Evolutionary conservation across 495 filamentous ascomycete species (phyloP).

Genomic region (Penicillium cataractarum): DNA sequence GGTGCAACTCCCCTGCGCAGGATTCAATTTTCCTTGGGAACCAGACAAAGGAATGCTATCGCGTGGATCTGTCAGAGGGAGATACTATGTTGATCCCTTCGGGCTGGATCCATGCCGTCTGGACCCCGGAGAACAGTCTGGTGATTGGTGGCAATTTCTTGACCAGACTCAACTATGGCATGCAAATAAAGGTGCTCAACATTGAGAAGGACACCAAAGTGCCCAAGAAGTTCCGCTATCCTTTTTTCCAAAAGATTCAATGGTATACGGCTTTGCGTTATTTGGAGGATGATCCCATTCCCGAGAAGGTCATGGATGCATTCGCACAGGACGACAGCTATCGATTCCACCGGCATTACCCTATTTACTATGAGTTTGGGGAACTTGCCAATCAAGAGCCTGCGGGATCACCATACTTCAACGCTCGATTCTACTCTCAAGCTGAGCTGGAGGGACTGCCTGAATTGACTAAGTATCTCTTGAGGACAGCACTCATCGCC

Average conservation of each 20-base stretch:
- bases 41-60: conserved; percentile 73
- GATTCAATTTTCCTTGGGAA: conserved; percentile 68
- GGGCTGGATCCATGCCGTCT: conserved; percentile 81
- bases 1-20: conserved; percentile 74
- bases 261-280: conserved; percentile 73
- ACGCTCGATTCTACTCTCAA: conserved; percentile 68
- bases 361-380: conserved; percentile 62
- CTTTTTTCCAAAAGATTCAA: conserved; percentile 74
- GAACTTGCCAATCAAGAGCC: conserved; percentile 53
- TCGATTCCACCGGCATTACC: conserved; percentile 56
- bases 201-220: conserved; percentile 77
- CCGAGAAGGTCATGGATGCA: conserved; percentile 55
- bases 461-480: conserved; percentile 65
- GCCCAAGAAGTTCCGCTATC: conserved; percentile 70
- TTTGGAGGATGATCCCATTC: conserved; percentile 67
- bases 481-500: conserved; percentile 70
- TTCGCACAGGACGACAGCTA: conserved; percentile 58
- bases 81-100: conserved; percentile 82
- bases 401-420: conserved; percentile 51
- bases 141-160: conserved; percentile 81
- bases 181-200: conserved; percentile 71
- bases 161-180: conserved; percentile 68
- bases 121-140: conserved; percentile 75
- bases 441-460: conserved; percentile 70
- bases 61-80: conserved; percentile 71